Base-by-base conservation (phyloP, 2,329 filamentous ascomycete species). In the Paraconiothyrium sp. region DNA sequence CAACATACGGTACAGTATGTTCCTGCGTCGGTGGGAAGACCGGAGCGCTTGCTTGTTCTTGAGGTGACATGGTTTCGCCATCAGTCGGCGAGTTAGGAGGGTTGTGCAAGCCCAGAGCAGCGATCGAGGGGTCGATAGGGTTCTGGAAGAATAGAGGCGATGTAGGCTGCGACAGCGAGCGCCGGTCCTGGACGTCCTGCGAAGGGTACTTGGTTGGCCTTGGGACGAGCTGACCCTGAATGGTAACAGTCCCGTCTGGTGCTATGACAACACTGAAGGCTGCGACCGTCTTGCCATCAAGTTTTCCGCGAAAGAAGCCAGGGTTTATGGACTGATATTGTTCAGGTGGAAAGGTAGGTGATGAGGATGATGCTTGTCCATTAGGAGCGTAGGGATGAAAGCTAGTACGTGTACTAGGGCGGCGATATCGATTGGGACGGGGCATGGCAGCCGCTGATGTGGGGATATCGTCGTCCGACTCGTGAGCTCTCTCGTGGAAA, bases 391-490 rank as follows among this genome's bases (percentile, higher is more conserved):
- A 55, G 16, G 52, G 52, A 13, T 58, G 48, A 24, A n/a, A 34
- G 20, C 22, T 52, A 11, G 49, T 55, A 30, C 44, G 58, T 6
- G 37, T 34, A 41, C n/a, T 59, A 47, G 58, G 58, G 30, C 58
- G 61, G n/a, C 57, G 58, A 27, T 64, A 64, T 24, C 62, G 59
- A 44, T 64, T 64, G 14, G 62, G 62, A 5, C 62, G 62, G 22
- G 62, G 62, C 62, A 64, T 64, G 4, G 50, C 44, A 34, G 59
- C 58, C 16, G 62, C 61, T 37, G 60, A 62, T 13, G 57, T 58
- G n/a, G 55, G 60, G 16, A 56, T 56, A 30, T 51, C 58, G 16
- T 51, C 41, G 47, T 49, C 46, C 4, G 35, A 50, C 5, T 58
- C 54, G 44, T 48, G 52, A 20, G 55, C 51, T 43, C 7, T 32